Conservation (phyloP, 441 rosid genomes). For the Croton laevigatus region DNA sequence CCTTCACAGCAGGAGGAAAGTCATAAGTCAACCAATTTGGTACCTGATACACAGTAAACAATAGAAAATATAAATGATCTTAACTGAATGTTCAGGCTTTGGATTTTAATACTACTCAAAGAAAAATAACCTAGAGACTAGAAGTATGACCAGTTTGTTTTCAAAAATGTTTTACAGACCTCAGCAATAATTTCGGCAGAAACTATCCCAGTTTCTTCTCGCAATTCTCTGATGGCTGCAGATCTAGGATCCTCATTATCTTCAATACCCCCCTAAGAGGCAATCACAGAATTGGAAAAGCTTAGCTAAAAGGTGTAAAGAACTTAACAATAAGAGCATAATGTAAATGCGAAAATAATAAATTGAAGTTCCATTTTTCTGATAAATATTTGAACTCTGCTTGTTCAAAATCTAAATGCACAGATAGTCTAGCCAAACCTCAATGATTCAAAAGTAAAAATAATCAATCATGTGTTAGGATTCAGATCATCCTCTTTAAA, state of each 20-base stretch:
- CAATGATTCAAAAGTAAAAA: background rate
- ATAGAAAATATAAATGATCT: background rate
- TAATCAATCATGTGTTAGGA: background rate
- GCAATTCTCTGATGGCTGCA: constrained; percentile 81
- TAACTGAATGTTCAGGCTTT: background rate
- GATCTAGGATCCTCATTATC: constrained; percentile 84
- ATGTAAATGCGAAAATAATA: background rate
- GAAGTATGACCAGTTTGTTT: background rate
- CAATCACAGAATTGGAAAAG: constrained; percentile 13
- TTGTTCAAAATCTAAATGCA: background rate
- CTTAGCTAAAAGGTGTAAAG: constrained; percentile 13
- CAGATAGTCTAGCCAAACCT: background rate
- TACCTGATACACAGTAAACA: constrained; percentile 42
- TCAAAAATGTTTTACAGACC: constrained; percentile 37
- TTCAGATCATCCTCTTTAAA: background rate
- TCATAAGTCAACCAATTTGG: constrained; percentile 92
- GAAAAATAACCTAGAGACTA: background rate
- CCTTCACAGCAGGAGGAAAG: constrained; percentile 86
- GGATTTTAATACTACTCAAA: background rate
- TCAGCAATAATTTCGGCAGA: constrained; percentile 80
- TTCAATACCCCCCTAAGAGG: constrained; percentile 80
- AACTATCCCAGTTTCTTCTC: constrained; percentile 83
- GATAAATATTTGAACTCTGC: background rate
- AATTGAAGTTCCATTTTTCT: background rate
- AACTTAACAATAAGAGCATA: background rate